Conservation (phyloP, 176 grass and related monocot genomes). For the Aegilops sharonensis region DNA sequence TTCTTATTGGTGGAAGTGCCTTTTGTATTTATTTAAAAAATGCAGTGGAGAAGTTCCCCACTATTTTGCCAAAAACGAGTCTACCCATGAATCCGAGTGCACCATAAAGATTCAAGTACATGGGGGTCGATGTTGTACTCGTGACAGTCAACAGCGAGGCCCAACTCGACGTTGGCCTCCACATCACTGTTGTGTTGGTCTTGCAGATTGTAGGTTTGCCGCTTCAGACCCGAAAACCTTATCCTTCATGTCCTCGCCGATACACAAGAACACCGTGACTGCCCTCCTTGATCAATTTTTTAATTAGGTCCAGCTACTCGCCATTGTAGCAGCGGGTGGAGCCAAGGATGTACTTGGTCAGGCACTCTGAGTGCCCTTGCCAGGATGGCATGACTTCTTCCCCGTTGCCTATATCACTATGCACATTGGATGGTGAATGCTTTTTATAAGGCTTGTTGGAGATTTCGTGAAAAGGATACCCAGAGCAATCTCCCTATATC, state of each 20-base stretch:
- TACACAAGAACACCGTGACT: slow-evolving; percentile 76
- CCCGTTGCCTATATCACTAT: slow-evolving; percentile 65
- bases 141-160: slow-evolving; percentile 66
- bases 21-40: too few relatives aligned
- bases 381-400: slow-evolving; percentile 45
- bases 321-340: slow-evolving; percentile 74
- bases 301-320: slow-evolving; percentile 62
- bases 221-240: slow-evolving; percentile 69
- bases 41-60: too few relatives aligned
- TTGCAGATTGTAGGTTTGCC: slow-evolving; percentile 78
- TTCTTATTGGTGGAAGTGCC: too few relatives aligned
- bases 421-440: not conserved
- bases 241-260: slow-evolving; percentile 76
- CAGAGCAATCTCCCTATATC: too few relatives aligned
- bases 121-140: slow-evolving; percentile 90
- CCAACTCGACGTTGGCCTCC: slow-evolving; percentile 82
- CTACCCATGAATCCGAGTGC: not conserved
- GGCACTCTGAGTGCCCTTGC: slow-evolving; percentile 82
- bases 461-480: too few relatives aligned
- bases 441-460: too few relatives aligned
- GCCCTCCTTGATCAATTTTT: slow-evolving; percentile 67
- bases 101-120: slow-evolving; percentile 25
- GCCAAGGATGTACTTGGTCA: slow-evolving; percentile 82
- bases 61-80: too few relatives aligned
- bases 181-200: slow-evolving; percentile 72